Percentiles rank a stretch among this genome's conserved stretches.
Evolutionary conservation across 73 alveolate species (phyloP).

Genomic region (Strombidium stylifer): DNA sequence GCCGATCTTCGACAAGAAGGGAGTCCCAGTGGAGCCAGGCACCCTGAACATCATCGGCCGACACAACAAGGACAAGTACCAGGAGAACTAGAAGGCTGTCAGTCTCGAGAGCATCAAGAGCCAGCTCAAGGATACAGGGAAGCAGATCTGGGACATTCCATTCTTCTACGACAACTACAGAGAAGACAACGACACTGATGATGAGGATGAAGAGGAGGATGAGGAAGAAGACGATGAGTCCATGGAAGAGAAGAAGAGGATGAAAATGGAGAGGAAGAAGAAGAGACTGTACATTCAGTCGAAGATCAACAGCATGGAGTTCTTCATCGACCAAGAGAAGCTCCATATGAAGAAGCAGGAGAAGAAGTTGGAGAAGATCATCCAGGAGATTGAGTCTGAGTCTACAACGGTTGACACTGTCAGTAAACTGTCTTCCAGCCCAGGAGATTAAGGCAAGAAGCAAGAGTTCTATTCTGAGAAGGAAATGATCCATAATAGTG

Average conservation of each 20-base stretch:
- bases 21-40: not conserved
- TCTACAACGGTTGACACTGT: too few relatives aligned
- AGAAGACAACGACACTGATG: not conserved
- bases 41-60: constrained; percentile 4
- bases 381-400: not conserved
- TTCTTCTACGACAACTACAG: not conserved
- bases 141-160: constrained; percentile 2
- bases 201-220: not conserved
- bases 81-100: not conserved
- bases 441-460: too few relatives aligned
- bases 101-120: not conserved
- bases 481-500: too few relatives aligned
- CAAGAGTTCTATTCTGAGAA: too few relatives aligned
- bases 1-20: constrained; percentile 15
- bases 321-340: constrained; percentile 34
- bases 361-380: not conserved
- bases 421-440: too few relatives aligned
- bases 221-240: not conserved
- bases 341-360: not conserved
- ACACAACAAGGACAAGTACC: constrained; percentile 6
- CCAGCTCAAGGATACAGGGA: too few relatives aligned
- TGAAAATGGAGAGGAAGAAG: not conserved
- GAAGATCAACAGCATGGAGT: constrained; percentile 18
- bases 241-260: not conserved
- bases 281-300: constrained; percentile 2